Base-by-base conservation (phyloP, 176 grass and related monocot species). In the Leersia perrieri region DNA sequence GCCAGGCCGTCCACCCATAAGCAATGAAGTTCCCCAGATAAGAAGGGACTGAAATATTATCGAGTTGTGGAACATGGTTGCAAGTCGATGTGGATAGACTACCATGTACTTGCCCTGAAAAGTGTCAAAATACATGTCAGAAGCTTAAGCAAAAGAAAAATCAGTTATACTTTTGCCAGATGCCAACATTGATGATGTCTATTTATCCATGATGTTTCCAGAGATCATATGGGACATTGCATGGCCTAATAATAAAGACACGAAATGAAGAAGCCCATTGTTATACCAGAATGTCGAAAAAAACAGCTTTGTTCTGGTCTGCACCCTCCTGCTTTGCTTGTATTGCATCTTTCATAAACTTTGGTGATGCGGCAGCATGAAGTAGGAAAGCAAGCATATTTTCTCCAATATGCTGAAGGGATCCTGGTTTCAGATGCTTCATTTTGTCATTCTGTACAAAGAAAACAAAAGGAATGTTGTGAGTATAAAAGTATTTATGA, bases 71-170 rank as follows among this genome's bases (percentile, higher is more conserved):
- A 98, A 85, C 90, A 93, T 91, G 74, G 86, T 87, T 81, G 95
- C 90, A 62, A 91, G 86, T 72, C 83, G 87, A 72, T 93, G 92
- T 41, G 90, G 28, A 80, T 98, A 98, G 32, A 89, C 86, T 81
- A 98, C 85, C 95, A 98, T 98, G 90, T 98, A 93, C 71, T 83
- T 95, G 32, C 95, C 95, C 95, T 98, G 73, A 77, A 94, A 77
- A 78, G 3, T 81, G 25, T 16, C 32, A 41, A 81, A 11, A 65
- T 41, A 68, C 9, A 80, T 35, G 70, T 69, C 15, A 73, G 57
- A 73, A 36, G 12, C 12, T 62, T 22, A 63, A 72, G 15, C 6
- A 82, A 23, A 72, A 68, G 22, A 12, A 66, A 68, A 35, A 63
- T 75, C 14, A 80, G 12, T 77, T 67, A 55, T 41, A 27, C 74